Evolutionary conservation across 2,329 filamentous ascomycete genomes (phyloP).

Genomic region (Fusarium heterosporum): DNA sequence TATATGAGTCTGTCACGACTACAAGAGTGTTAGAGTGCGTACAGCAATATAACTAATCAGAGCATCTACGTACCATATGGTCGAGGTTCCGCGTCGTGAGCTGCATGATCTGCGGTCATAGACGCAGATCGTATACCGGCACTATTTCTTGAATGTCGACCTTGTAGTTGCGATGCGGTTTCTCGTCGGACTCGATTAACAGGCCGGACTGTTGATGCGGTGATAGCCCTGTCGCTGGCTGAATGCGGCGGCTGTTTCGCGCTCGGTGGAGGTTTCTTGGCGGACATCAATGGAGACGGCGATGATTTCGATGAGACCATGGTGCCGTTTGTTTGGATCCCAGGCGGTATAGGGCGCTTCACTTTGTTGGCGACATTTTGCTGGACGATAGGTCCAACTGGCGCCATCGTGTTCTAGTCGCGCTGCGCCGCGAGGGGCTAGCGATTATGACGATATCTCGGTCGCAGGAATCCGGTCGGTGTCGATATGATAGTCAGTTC

Average conservation of each 20-base stretch:
- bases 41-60: not conserved
- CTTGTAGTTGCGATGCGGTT: conserved; percentile 56
- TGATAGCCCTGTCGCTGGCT: conserved; percentile 53
- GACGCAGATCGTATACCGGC: conserved; percentile 63
- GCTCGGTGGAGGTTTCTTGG: conserved; percentile 63
- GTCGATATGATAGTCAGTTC: conserved; percentile 15
- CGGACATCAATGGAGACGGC: conserved; percentile 67
- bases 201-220: conserved; percentile 60
- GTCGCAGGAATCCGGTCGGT: conserved; percentile 32
- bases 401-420: conserved; percentile 62
- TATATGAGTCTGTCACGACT: conserved; percentile 81
- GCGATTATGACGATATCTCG: conserved; percentile 28
- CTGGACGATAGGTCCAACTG: conserved; percentile 62
- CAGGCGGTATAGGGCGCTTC: conserved; percentile 75
- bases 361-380: conserved; percentile 66
- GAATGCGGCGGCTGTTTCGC: conserved; percentile 56
- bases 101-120: conserved; percentile 57
- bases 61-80: conserved; percentile 61
- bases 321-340: conserved; percentile 73
- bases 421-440: conserved; percentile 44
- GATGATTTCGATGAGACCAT: conserved; percentile 68
- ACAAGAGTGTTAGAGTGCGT: conserved; percentile 39
- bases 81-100: conserved; percentile 57
- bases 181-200: conserved; percentile 71
- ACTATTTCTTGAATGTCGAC: conserved; percentile 64